Conservation (phyloP, 495 filamentous ascomycete species). For the Neurospora sp. region DNA sequence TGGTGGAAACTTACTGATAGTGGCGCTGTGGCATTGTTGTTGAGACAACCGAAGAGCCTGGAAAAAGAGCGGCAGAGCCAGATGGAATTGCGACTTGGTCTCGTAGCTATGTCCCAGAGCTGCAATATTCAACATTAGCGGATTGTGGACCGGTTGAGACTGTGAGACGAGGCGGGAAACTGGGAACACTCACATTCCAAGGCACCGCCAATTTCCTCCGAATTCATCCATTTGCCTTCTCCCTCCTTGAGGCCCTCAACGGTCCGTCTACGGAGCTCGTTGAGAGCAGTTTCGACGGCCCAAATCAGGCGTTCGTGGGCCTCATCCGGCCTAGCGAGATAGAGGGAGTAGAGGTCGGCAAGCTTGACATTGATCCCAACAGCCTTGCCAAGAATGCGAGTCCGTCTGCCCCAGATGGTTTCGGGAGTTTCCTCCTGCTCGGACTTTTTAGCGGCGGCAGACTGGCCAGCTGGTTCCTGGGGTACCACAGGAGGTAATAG, state of each 20-base stretch:
- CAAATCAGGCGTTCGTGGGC: conserved; percentile 68
- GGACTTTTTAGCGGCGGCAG: conserved; percentile 9
- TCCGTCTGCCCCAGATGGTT: conserved; percentile 52
- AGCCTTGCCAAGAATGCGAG: conserved; percentile 58
- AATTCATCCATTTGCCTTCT: conserved; percentile 64
- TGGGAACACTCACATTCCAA: conserved; percentile 45
- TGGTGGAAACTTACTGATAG: conserved; percentile 46
- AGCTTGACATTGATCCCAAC: conserved; percentile 71
- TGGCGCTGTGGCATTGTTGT: conserved; percentile 51
- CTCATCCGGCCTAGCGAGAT: conserved; percentile 42
- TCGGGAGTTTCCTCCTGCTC: conserved; percentile 18
- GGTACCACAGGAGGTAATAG: conserved; percentile 13
- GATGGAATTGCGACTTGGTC: conserved; percentile 54
- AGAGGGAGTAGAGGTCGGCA: conserved; percentile 61
- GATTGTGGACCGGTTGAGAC: background rate
- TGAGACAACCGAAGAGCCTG: conserved; percentile 71
- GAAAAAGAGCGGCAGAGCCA: conserved; percentile 80
- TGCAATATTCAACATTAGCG: conserved; percentile 19
- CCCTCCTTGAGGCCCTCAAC: conserved; percentile 50
- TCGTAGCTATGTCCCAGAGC: conserved; percentile 67
- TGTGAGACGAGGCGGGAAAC: background rate
- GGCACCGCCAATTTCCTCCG: conserved; percentile 59
- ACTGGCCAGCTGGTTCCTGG: background rate
- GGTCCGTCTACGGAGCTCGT: conserved; percentile 58
- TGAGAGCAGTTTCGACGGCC: conserved; percentile 70